Conservation (phyloP, 177 flowering plant species). For the Tripterygium wilfordii region DNA sequence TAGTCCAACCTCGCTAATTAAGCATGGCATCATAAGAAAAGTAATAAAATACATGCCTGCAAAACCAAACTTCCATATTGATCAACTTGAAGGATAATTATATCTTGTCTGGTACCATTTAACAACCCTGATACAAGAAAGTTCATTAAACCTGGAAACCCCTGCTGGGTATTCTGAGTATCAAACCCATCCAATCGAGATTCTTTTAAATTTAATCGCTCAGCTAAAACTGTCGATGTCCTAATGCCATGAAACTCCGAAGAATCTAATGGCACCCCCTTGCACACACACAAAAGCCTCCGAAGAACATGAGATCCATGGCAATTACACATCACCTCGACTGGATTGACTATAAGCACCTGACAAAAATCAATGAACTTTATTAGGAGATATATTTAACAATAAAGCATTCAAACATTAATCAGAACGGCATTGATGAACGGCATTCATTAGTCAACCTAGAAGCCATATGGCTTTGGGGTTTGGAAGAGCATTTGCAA, state of each 20-base stretch:
- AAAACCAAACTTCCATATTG: constrained; percentile 75
- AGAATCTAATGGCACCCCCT: constrained; percentile 63
- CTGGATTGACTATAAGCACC: constrained; percentile 55
- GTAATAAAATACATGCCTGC: constrained; percentile 48
- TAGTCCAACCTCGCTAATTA: too few species aligned
- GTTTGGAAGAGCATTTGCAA: too few species aligned
- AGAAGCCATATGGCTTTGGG: too few species aligned
- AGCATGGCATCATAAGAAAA: too few species aligned
- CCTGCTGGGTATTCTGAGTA: constrained; percentile 23
- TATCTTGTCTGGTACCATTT: constrained; percentile 30
- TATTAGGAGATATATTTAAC: too few species aligned
- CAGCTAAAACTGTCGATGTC: constrained; percentile 50
- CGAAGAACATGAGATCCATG: constrained; percentile 96
- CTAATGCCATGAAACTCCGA: constrained; percentile 52
- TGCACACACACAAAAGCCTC: constrained; percentile 80
- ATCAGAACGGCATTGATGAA: too few species aligned
- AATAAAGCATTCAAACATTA: too few species aligned
- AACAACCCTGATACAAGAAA: constrained; percentile 55
- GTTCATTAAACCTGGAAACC: constrained; percentile 60
- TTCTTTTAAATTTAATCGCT: constrained; percentile 48
- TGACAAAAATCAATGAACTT: constrained; percentile 20
- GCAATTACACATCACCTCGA: constrained; percentile 63
- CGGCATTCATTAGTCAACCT: too few species aligned
- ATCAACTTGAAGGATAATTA: constrained; percentile 43
- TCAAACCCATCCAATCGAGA: constrained; percentile 22